phyloP scores from a whole-genome alignment of 2,329 filamentous ascomycete species.

The Xylariaceae sp. region DNA sequence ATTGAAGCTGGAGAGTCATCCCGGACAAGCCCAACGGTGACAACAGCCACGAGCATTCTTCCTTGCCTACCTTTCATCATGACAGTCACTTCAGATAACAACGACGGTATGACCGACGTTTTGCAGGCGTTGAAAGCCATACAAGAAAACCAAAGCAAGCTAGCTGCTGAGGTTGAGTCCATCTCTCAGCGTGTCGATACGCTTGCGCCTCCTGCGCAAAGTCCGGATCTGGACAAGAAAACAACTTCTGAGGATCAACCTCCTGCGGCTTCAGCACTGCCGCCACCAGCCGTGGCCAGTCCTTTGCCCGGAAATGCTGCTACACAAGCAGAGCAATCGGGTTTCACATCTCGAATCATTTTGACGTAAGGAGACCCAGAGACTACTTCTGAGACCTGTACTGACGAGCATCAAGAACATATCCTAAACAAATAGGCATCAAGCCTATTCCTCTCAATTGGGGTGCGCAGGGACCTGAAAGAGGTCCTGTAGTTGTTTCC shows the following conservation, averaged over 20 bases:
- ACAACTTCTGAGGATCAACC: conserved; percentile 12
- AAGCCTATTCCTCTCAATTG: conserved; percentile 86
- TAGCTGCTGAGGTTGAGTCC: conserved; percentile 26
- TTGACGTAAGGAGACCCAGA: conserved; percentile 41
- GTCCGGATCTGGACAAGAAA: conserved; percentile 17
- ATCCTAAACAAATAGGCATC: conserved; percentile 90
- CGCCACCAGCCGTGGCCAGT: conserved; percentile 20
- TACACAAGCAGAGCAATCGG: conserved; percentile 36
- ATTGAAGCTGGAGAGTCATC: too few relatives aligned
- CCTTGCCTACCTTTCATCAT: conserved; percentile 14
- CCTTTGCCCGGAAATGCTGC: conserved; percentile 22
- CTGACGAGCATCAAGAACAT: conserved; percentile 53
- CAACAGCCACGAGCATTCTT: too few relatives aligned
- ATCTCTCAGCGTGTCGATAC: conserved; percentile 28
- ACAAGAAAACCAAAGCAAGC: conserved; percentile 27
- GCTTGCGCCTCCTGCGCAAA: conserved; percentile 22
- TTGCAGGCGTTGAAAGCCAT: conserved; percentile 27
- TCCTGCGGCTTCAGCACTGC: conserved; percentile 12
- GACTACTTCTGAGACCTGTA: neutral
- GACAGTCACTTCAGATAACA: conserved; percentile 17
- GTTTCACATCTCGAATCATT: conserved; percentile 52
- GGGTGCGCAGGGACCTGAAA: conserved; percentile 71
- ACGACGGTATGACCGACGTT: conserved; percentile 24
- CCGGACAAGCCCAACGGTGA: too few relatives aligned
- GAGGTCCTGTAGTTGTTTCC: conserved; percentile 87